Percentiles rank a stretch among this genome's conserved stretches.
Conservation (phyloP, 805 yeast species). For the Ogataea minuta region DNA sequence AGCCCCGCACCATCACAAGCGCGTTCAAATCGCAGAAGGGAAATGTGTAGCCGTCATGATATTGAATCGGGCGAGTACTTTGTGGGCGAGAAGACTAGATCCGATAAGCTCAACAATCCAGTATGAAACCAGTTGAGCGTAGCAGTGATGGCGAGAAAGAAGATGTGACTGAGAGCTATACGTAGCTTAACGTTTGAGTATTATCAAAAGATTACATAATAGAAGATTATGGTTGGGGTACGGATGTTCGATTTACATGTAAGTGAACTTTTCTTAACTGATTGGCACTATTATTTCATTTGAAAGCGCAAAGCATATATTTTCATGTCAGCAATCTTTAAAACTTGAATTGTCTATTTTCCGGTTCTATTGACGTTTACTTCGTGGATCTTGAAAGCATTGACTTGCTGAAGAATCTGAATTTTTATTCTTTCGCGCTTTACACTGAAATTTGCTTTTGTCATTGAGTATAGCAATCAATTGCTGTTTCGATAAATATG, state of each 20-base stretch:
- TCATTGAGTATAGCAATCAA: not conserved
- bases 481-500: conserved; percentile 8
- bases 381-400: not conserved
- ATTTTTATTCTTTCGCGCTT: not conserved
- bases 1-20: too few relatives aligned
- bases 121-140: too few relatives aligned
- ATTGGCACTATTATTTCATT: conserved; percentile 7
- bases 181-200: too few relatives aligned
- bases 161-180: too few relatives aligned
- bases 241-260: conserved; percentile 9
- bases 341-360: not conserved
- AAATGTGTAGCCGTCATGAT: too few relatives aligned
- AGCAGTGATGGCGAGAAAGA: too few relatives aligned
- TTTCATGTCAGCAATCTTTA: conserved; percentile 4
- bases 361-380: not conserved
- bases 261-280: conserved; percentile 1
- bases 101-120: too few relatives aligned
- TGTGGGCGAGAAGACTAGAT: too few relatives aligned
- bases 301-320: conserved; percentile 6
- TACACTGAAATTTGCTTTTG: not conserved
- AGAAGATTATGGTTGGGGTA: not conserved
- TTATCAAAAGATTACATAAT: too few relatives aligned
- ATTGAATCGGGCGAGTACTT: too few relatives aligned
- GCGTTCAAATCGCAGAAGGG: too few relatives aligned
- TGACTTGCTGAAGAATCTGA: not conserved